A percentile compares a stretch with the other conserved stretches of the same genome.
Conservation (phyloP, 2,329 filamentous ascomycete species). For the Hypomyces rosellus region DNA sequence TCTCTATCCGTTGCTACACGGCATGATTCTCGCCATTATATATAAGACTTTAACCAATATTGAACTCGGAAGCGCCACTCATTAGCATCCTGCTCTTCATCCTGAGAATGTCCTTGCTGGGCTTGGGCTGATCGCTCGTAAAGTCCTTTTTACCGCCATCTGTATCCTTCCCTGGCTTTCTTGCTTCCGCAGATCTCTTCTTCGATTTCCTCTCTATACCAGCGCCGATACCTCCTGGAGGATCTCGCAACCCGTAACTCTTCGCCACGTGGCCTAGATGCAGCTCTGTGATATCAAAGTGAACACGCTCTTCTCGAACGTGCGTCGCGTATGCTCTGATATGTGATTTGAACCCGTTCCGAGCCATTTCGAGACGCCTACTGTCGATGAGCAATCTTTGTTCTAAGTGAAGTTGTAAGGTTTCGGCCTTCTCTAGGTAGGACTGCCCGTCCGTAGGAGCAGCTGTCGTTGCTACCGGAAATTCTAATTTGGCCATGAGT, state of each 20-base stretch:
- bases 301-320: conserved; percentile 72
- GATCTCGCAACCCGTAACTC: conserved; percentile 83
- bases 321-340: conserved; percentile 94
- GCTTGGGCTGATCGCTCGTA: conserved; percentile 24
- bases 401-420: conserved; percentile 53
- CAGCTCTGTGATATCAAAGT: conserved; percentile 86
- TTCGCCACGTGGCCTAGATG: conserved; percentile 93
- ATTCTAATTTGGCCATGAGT: conserved; percentile 52
- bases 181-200: conserved; percentile 23
- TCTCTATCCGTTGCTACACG: no score
- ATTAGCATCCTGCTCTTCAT: conserved; percentile 60
- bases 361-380: conserved; percentile 70
- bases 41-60: conserved; percentile 48
- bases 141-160: conserved; percentile 32
- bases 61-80: conserved; percentile 60
- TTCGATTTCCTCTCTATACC: conserved; percentile 43
- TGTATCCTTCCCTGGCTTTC: conserved; percentile 12
- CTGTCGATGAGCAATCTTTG: conserved; percentile 54
- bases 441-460: conserved; percentile 35
- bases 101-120: conserved; percentile 42
- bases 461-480: conserved; percentile 64
- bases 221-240: conserved; percentile 72
- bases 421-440: conserved; percentile 47
- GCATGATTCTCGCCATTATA: not conserved
- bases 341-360: conserved; percentile 84